Base-by-base conservation (phyloP, 805 yeast species). In the Yarrowia yakushimensis region DNA sequence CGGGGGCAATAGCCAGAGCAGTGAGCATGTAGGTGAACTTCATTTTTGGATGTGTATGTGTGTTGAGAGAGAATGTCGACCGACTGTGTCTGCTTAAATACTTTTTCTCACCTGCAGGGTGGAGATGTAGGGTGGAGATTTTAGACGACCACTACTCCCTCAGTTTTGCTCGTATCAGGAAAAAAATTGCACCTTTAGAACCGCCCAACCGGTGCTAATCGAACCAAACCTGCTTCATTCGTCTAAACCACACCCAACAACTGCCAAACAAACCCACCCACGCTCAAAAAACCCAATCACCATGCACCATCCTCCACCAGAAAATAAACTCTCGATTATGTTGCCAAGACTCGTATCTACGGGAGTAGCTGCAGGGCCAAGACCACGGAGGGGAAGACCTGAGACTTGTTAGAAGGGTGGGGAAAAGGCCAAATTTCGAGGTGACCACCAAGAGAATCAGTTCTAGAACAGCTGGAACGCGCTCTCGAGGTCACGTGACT, bases 261-360 rank as follows among this genome's bases (percentile, higher is more conserved):
- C 27, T 25, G n/a, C n/a, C n/a, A n/a, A n/a, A n/a, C n/a, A n/a
- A n/a, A n/a, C n/a, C n/a, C n/a, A n/a, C n/a, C n/a, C n/a, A n/a
- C n/a, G n/a, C n/a, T n/a, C n/a, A n/a, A n/a, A n/a, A 41, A 41
- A 41, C 45, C 34, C n/a, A 27, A 43, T 17, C 13, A 42, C 31
- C 25, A 42, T 10, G 30, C 28, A 20, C 48, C 25, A 43, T 25
- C 48, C 52, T 45, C 52, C 52, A 45, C 55, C 55, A 22, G 12
- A 30, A 30, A 30, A 12, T 22, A 31, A 6, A 22, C 39, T 31
- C 28, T 28, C 20, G 55, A 48, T 48, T 31, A 48, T 48, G 55
- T 33, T 22, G 55, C 55, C 39, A 48, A 48, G 55, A 48, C 55
- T 22, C 55, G 55, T 48, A 48, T 48, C 22, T 20, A 28, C 52